Conservation (phyloP, 768 basidiomycete genomes). For the Lentinula edodes region DNA sequence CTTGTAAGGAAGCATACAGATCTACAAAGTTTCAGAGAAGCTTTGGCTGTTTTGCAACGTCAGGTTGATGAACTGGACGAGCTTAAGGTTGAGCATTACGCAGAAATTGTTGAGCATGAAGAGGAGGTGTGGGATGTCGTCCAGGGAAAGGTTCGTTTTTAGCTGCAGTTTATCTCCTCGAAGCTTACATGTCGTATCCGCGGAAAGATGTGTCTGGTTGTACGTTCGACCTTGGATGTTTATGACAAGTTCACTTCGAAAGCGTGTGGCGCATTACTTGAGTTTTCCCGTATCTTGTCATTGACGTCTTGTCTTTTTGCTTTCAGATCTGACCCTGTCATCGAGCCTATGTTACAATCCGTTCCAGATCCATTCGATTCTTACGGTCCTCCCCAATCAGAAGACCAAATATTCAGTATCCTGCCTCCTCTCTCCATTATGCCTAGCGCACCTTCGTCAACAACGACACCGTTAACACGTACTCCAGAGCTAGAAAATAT, state of each 20-base stretch:
- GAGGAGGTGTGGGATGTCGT: constrained; percentile 95
- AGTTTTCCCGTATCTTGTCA: constrained; percentile 5
- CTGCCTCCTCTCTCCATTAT: constrained; percentile 81
- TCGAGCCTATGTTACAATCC: constrained; percentile 87
- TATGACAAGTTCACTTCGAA: constrained; percentile 85
- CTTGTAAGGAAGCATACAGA: constrained; percentile 39
- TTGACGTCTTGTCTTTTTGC: constrained; percentile 9
- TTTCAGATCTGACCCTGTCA: constrained; percentile 74
- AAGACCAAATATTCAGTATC: constrained; percentile 91
- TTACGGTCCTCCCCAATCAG: constrained; percentile 81
- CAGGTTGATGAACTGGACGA: constrained; percentile 91
- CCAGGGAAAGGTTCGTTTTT: constrained; percentile 59
- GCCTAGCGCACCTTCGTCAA: constrained; percentile 44
- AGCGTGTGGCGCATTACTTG: constrained; percentile 48
- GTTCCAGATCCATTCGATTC: constrained; percentile 92
- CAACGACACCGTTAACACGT: constrained; percentile 52
- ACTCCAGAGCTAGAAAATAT: constrained; percentile 36
- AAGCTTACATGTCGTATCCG: neutral
- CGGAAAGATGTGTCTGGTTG: constrained; percentile 65
- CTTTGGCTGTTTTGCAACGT: constrained; percentile 71
- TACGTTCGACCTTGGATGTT: constrained; percentile 88
- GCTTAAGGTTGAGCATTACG: constrained; percentile 80
- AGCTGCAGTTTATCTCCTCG: constrained; percentile 8
- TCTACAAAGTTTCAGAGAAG: constrained; percentile 83
- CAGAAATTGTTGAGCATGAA: constrained; percentile 87